A percentile compares a stretch with the other conserved stretches of the same genome.
Evolutionary conservation across 192 early-diverging fungal genomes (phyloP).

Genomic region (Backusella sp.): DNA sequence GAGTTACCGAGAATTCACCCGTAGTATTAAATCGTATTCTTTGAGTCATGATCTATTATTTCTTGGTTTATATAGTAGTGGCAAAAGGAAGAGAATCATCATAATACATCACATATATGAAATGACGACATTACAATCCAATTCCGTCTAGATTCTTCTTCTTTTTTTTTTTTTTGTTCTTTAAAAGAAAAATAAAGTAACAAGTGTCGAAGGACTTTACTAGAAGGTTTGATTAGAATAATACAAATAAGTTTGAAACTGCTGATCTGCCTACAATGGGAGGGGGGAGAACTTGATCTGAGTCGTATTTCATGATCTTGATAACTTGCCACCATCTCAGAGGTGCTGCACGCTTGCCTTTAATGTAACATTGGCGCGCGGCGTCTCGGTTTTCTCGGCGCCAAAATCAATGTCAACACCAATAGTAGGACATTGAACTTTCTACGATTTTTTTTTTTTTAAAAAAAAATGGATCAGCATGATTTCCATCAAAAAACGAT

Average conservation of each 20-base stretch:
- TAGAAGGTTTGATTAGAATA: constrained; percentile 75
- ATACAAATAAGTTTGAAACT: constrained; percentile 67
- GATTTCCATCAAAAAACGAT: too few species aligned
- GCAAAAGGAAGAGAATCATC: not conserved
- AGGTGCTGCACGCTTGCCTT: constrained; percentile 34
- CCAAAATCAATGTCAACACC: constrained; percentile 41
- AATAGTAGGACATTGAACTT: constrained; percentile 33
- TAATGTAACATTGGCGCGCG: constrained; percentile 76
- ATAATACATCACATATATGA: not conserved
- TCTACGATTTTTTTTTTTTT: not conserved
- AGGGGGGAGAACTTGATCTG: constrained; percentile 37
- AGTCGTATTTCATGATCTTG: constrained; percentile 61
- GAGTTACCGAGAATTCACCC: not conserved
- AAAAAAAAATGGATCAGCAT: not conserved
- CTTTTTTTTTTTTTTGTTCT: not conserved
- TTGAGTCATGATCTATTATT: not conserved
- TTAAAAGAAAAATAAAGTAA: not conserved
- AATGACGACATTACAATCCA: not conserved
- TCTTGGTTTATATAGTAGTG: not conserved
- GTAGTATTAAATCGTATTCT: not conserved
- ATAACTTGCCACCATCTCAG: constrained; percentile 26
- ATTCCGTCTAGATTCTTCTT: not conserved
- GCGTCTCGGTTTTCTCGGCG: constrained; percentile 60
- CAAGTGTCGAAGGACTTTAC: constrained; percentile 66
- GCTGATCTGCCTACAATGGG: constrained; percentile 72